phyloP scores from a whole-genome alignment of 2,329 filamentous ascomycete genomes.

The Cladosporium sp. region DNA sequence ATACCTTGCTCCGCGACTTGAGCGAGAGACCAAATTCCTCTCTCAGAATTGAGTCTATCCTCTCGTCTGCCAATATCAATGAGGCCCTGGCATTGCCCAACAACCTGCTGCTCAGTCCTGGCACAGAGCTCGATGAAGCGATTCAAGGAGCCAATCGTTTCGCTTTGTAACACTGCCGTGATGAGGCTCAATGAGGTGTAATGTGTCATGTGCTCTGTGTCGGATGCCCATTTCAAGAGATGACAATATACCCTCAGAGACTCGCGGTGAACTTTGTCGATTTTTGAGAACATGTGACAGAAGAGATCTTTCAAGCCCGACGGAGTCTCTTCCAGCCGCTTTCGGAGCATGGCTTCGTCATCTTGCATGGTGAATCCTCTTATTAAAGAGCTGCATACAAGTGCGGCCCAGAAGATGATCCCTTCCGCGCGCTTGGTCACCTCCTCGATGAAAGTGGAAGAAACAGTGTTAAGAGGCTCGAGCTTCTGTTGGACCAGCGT shows the following conservation, averaged over 20 bases:
- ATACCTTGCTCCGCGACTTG: background rate
- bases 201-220: background rate
- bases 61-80: background rate
- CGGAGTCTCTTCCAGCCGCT: background rate
- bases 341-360: background rate
- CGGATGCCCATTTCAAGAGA: background rate
- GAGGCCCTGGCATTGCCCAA: background rate
- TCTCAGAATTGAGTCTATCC: background rate
- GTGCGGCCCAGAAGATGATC: slow-evolving; percentile 7
- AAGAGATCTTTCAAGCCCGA: background rate
- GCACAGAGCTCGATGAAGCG: background rate
- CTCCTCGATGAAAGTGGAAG: background rate
- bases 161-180: background rate
- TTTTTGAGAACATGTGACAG: background rate
- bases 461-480: background rate
- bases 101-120: background rate
- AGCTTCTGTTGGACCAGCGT: background rate
- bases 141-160: no score
- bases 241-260: background rate
- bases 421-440: background rate
- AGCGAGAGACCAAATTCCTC: background rate
- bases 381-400: background rate
- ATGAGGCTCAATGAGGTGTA: background rate
- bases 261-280: background rate
- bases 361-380: background rate